phyloP scores from a whole-genome alignment of 2,329 filamentous ascomycete genomes.

The Helicocarpus griseus region DNA sequence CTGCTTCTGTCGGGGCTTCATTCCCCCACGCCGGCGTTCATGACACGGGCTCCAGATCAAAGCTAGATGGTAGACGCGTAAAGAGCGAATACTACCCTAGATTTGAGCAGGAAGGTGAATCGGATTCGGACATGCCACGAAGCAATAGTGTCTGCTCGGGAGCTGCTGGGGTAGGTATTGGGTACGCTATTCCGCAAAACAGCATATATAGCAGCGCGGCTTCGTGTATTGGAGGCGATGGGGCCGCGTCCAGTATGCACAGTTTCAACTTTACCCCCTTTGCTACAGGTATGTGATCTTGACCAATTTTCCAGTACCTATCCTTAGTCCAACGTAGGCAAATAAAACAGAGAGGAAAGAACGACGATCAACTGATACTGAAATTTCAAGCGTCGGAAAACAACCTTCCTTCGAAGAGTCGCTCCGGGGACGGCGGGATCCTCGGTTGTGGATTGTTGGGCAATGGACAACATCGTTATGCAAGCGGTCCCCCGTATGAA shows the following conservation, averaged over 20 bases:
- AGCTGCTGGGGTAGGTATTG: background rate
- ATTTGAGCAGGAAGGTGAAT: background rate
- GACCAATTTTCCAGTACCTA: background rate
- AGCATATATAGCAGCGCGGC: background rate
- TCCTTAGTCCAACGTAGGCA: background rate
- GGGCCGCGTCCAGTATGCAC: too few relatives aligned
- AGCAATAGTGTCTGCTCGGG: background rate
- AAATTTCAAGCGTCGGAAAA: background rate
- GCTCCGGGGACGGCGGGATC: background rate
- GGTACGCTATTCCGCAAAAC: background rate
- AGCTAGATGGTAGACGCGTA: background rate
- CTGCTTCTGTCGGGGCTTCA: background rate
- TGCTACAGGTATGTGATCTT: slow-evolving; percentile 1
- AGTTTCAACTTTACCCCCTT: background rate
- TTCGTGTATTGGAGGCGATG: background rate
- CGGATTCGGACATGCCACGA: background rate
- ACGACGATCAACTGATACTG: background rate
- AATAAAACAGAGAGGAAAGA: background rate
- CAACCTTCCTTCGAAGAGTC: background rate
- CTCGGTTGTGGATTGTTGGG: background rate
- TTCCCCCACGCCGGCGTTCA: background rate
- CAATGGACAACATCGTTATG: background rate
- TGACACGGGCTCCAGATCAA: background rate
- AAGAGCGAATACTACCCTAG: background rate
- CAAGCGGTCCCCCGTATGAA: background rate